Conservation (phyloP, 2,329 filamentous ascomycete species). For the Monosporascus sp. region DNA sequence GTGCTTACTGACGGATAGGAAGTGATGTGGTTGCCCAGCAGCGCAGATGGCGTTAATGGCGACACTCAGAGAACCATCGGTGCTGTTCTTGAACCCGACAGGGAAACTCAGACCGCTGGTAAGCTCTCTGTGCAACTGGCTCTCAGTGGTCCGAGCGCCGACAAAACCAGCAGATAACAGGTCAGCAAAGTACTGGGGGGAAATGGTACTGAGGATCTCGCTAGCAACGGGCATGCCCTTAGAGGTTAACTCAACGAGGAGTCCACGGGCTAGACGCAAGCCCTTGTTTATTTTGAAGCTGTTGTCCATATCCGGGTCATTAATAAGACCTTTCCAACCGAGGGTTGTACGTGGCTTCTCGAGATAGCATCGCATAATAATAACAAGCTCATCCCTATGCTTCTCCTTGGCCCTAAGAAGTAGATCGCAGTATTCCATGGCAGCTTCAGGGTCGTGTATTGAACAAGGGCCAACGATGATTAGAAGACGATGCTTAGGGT, state of each 20-base stretch:
- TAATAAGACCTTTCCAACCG: constrained; percentile 98
- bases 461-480: constrained; percentile 93
- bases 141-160: constrained; percentile 94
- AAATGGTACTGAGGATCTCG: constrained; percentile 98
- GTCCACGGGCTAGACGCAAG: constrained; percentile 74
- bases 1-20: constrained; percentile 94
- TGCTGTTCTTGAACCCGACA: constrained; percentile 99
- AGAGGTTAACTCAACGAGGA: constrained; percentile 88
- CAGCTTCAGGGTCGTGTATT: constrained; percentile 88
- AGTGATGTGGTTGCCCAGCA: constrained; percentile 88
- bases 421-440: constrained; percentile 86
- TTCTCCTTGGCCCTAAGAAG: constrained; percentile 79
- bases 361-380: constrained; percentile 96
- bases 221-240: constrained; percentile 94
- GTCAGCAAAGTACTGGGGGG: constrained; percentile 93
- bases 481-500: constrained; percentile 54
- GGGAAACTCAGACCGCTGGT: constrained; percentile 94
- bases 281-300: constrained; percentile 99
- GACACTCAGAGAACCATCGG: constrained; percentile 82
- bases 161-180: constrained; percentile 87
- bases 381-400: constrained; percentile 81
- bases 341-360: constrained; percentile 98
- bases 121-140: constrained; percentile 89
- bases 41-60: constrained; percentile 95
- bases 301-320: constrained; percentile 97